phyloP scores from a whole-genome alignment of 257 asterid genomes.

The Schizonepeta tenuifolia region DNA sequence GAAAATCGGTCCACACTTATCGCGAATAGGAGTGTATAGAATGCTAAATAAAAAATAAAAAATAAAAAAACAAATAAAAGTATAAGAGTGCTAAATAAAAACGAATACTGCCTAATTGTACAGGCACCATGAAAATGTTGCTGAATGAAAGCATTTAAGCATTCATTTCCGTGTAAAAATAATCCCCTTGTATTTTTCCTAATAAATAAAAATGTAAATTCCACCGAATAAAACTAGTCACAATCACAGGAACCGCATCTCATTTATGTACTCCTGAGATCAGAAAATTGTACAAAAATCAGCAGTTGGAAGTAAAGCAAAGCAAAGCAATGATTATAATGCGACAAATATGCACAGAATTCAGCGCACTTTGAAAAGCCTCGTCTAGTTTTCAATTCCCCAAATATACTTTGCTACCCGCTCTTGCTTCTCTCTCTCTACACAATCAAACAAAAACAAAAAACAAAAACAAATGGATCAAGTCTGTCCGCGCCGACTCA shows the following conservation, averaged over 20 bases:
- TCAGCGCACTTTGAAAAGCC: slow-evolving; percentile 34
- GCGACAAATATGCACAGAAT: slow-evolving; percentile 49
- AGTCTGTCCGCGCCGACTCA: slow-evolving; percentile 27
- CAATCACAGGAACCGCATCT: not conserved
- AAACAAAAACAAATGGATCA: not conserved
- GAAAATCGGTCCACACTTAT: too few relatives aligned
- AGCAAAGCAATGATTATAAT: slow-evolving; percentile 42
- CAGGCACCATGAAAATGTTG: too few relatives aligned
- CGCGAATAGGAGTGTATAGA: too few relatives aligned
- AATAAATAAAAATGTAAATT: not conserved
- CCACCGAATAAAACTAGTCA: not conserved
- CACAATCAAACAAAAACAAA: slow-evolving; percentile 25
- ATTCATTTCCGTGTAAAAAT: not conserved
- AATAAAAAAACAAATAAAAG: too few relatives aligned
- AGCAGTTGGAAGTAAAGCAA: slow-evolving; percentile 1
- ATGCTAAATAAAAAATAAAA: too few relatives aligned
- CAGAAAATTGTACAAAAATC: not conserved
- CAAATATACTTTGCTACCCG: slow-evolving; percentile 40
- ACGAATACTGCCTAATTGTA: too few relatives aligned
- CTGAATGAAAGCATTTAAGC: too few relatives aligned
- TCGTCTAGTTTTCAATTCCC: slow-evolving; percentile 38
- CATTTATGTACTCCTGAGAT: not conserved
- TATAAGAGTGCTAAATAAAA: too few relatives aligned
- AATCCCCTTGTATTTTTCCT: not conserved
- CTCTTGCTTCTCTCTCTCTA: not conserved